phyloP scores from a whole-genome alignment of 2,329 filamentous ascomycete genomes.

The Rhinocladiella similis region DNA sequence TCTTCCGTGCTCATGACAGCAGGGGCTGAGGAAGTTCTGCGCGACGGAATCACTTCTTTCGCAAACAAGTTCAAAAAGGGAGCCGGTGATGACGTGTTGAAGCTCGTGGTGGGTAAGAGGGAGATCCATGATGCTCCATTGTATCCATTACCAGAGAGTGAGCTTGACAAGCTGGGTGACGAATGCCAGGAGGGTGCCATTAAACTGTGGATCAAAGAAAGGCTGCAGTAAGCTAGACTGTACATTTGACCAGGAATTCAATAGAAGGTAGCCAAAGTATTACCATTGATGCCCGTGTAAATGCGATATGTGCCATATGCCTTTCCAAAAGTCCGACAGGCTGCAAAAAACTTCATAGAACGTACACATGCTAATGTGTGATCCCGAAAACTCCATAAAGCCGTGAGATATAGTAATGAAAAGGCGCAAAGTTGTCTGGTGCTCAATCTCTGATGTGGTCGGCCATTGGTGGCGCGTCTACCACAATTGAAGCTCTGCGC shows the following conservation, averaged over 20 bases:
- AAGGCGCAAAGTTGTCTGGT: too few species aligned
- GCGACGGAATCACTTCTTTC: slow-evolving; percentile 15
- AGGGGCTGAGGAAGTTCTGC: slow-evolving; percentile 15
- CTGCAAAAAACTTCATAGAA: not conserved
- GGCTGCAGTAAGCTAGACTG: not conserved
- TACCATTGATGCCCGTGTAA: not conserved
- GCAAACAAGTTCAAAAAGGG: slow-evolving; percentile 17
- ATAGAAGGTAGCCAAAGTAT: not conserved
- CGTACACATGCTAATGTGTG: too few species aligned
- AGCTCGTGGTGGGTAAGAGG: slow-evolving; percentile 8
- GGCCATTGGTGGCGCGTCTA: slow-evolving; percentile 6
- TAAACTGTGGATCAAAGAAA: slow-evolving; percentile 11
- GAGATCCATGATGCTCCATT: slow-evolving; percentile 20
- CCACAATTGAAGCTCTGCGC: slow-evolving; percentile 4
- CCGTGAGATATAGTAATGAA: too few species aligned
- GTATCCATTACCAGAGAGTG: slow-evolving; percentile 2
- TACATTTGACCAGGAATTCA: not conserved
- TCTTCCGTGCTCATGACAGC: slow-evolving; percentile 12
- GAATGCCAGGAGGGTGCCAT: slow-evolving; percentile 18
- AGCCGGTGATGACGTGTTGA: slow-evolving; percentile 4
- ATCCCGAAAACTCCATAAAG: too few species aligned
- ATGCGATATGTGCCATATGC: too few species aligned
- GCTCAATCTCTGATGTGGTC: not conserved
- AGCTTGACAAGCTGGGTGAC: slow-evolving; percentile 11
- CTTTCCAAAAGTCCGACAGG: too few species aligned